phyloP scores from a whole-genome alignment of 2,329 filamentous ascomycete species.

The Eutypella sp. region DNA sequence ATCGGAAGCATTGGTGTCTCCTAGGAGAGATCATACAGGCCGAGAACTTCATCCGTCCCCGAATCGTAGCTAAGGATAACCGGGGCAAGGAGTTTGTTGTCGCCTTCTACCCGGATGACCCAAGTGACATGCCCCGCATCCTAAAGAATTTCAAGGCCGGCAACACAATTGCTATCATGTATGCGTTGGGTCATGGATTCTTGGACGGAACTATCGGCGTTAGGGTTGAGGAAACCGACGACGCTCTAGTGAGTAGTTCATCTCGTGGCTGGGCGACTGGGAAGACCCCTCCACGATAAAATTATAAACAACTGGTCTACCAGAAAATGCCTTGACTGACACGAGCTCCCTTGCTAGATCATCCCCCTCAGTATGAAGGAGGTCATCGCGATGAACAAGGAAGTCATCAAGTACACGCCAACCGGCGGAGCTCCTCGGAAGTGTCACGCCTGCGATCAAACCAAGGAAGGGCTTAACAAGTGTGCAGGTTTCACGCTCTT shows the following conservation, averaged over 20 bases:
- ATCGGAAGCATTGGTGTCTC: slow-evolving; percentile 13
- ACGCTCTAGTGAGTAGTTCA: slow-evolving; percentile 6
- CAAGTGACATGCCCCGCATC: slow-evolving; percentile 11
- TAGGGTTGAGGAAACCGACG: slow-evolving; percentile 8
- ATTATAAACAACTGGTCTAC: background rate
- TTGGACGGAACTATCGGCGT: slow-evolving; percentile 6
- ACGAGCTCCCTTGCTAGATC: slow-evolving; percentile 7
- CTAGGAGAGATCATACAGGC: slow-evolving; percentile 27
- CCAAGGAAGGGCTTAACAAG: slow-evolving; percentile 3
- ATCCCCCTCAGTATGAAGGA: slow-evolving; percentile 11
- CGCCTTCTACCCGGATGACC: slow-evolving; percentile 14
- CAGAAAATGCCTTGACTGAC: background rate
- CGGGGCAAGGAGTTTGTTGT: slow-evolving; percentile 7
- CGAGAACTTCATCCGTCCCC: slow-evolving; percentile 9
- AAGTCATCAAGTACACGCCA: slow-evolving; percentile 9
- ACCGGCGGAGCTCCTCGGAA: slow-evolving; percentile 1
- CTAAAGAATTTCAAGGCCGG: slow-evolving; percentile 13
- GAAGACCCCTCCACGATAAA: background rate
- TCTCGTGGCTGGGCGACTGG: background rate
- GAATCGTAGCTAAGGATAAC: slow-evolving; percentile 14
- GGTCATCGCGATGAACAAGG: slow-evolving; percentile 13
- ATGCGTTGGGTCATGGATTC: slow-evolving; percentile 10
- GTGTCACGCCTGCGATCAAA: slow-evolving; percentile 13
- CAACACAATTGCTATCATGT: slow-evolving; percentile 19
- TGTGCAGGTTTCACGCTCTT: slow-evolving; percentile 12